Evolutionary conservation across 345 rosid species (phyloP).

Genomic region (Murraya paniculata): DNA sequence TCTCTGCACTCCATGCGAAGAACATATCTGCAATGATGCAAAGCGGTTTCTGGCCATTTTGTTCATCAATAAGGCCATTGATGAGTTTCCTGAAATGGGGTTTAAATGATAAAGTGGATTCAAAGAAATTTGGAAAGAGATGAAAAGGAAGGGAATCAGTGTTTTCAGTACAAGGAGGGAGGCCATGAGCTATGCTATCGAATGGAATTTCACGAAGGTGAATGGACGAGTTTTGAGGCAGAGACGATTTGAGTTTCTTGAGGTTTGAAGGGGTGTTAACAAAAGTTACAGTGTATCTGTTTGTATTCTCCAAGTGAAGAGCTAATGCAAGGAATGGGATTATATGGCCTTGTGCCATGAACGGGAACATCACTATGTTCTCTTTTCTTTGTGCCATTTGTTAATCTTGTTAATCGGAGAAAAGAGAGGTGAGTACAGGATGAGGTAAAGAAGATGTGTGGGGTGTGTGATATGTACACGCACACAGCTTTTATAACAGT

Average conservation of each 20-base stretch:
- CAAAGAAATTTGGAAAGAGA: conserved; percentile 29
- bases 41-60: conserved; percentile 25
- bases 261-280: conserved; percentile 31
- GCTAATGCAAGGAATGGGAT: conserved; percentile 46
- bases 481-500: too few species aligned
- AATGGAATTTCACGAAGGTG: conserved; percentile 46
- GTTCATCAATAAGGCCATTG: conserved; percentile 5
- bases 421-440: background rate
- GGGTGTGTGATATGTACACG: background rate
- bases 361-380: conserved; percentile 34
- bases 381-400: conserved; percentile 1
- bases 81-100: conserved; percentile 31
- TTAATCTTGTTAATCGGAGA: background rate
- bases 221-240: conserved; percentile 34
- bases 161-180: conserved; percentile 48
- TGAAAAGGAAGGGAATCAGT: conserved; percentile 40
- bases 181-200: conserved; percentile 34
- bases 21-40: conserved; percentile 20
- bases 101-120: conserved; percentile 36
- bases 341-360: conserved; percentile 47
- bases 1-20: conserved; percentile 3
- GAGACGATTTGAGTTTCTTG: conserved; percentile 25
- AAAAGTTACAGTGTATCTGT: conserved; percentile 26
- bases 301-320: conserved; percentile 26
- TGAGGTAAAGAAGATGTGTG: background rate